Percentiles rank a stretch among this genome's conserved stretches.
These are phyloP conservation scores for Gloeopeniophorella convolvens DNA, from an alignment of 768 basidiomycete species.

Conservation along the genomic window DNA sequence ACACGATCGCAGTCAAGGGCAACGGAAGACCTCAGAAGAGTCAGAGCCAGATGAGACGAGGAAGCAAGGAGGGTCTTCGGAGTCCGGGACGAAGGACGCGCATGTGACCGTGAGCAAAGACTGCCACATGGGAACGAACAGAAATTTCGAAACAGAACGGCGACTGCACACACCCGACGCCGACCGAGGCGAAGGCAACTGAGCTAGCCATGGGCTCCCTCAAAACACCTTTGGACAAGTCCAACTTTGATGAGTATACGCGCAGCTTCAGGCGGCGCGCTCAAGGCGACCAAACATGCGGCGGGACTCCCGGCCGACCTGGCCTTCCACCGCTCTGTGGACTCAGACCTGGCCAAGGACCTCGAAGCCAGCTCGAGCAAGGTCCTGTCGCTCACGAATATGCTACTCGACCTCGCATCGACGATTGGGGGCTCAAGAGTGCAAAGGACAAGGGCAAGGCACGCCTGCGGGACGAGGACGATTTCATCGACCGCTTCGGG, in stretches of 20 bases:
- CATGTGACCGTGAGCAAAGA: background rate
- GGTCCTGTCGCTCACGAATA: slow-evolving; percentile 61
- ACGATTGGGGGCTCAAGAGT: slow-evolving; percentile 33
- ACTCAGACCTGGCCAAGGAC: slow-evolving; percentile 57
- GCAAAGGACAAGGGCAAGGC: slow-evolving; percentile 46
- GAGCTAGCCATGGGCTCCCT: slow-evolving; percentile 2
- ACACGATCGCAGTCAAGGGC: too few species aligned
- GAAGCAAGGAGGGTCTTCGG: too few species aligned
- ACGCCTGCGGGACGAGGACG: slow-evolving; percentile 61
- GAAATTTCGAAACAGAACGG: background rate
- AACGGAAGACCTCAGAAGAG: too few species aligned
- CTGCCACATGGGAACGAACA: background rate
- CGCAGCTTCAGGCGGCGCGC: slow-evolving; percentile 53
- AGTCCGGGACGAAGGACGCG: too few species aligned
- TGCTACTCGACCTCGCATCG: slow-evolving; percentile 47
- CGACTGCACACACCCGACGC: too few species aligned
- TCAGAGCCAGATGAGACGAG: too few species aligned
- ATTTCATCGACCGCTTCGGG: slow-evolving; percentile 79
- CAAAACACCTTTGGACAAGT: background rate
- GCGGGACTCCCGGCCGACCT: slow-evolving; percentile 67
- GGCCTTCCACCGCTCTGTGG: slow-evolving; percentile 84
- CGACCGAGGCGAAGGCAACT: too few species aligned
- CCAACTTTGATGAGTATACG: slow-evolving; percentile 47
- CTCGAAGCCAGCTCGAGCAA: slow-evolving; percentile 64
- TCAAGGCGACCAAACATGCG: slow-evolving; percentile 57